These are phyloP conservation scores for Chlamydomonas schloesseri DNA, from an alignment of 139 green algal species.

Conservation along the genomic window DNA sequence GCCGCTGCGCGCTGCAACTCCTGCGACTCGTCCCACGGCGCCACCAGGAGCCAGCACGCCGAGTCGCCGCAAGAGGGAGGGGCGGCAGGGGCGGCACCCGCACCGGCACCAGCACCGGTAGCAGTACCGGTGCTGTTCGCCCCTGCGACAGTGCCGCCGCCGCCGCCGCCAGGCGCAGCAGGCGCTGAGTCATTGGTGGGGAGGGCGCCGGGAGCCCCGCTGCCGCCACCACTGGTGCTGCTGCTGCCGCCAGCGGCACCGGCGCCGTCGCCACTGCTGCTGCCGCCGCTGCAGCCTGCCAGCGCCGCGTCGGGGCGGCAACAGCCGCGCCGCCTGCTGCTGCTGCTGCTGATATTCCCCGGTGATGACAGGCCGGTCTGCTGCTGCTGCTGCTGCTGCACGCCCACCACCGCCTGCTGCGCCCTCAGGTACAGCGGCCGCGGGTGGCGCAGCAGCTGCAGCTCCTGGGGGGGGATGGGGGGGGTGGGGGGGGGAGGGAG, in stretches of 20 bases:
- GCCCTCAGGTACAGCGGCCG: not conserved
- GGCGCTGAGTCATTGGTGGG: no score
- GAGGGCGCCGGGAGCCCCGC: not conserved
- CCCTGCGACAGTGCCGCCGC: no score
- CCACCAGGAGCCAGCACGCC: slow-evolving; percentile 27
- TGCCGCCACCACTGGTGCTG: not conserved
- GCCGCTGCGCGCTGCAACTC: not conserved
- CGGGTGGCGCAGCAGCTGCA: not conserved
- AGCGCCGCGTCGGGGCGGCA: no score
- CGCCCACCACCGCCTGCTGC: not conserved
- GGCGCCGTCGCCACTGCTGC: no score
- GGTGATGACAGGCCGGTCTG: not conserved
- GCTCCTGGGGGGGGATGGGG: not conserved
- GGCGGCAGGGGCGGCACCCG: no score
- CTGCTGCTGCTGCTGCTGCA: not conserved
- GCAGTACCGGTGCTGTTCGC: no score
- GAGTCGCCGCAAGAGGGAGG: slow-evolving; percentile 11
- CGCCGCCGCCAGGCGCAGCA: no score
- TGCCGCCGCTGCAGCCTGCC: no score
- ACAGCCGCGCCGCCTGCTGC: not conserved
- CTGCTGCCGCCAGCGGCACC: no score
- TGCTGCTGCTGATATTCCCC: no score
- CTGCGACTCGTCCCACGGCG: not conserved
- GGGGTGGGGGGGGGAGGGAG: no score
- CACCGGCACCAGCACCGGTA: no score